Conservation (phyloP, 495 filamentous ascomycete genomes). For the Annulohypoxylon nitens region DNA sequence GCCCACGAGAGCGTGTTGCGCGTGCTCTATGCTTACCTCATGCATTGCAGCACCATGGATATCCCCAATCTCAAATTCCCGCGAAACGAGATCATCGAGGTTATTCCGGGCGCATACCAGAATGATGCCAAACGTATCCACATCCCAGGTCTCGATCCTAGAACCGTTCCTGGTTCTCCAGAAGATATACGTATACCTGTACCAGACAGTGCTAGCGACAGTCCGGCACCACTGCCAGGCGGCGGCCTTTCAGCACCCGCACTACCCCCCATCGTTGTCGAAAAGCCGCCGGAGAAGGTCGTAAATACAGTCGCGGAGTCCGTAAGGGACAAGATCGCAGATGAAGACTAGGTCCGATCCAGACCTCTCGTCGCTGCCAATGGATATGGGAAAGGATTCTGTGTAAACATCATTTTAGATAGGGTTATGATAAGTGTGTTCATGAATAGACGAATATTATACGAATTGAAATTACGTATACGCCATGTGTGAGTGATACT, state of each 20-base stretch:
- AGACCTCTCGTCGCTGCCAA: neutral
- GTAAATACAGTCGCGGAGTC: slow-evolving; percentile 60
- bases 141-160: slow-evolving; percentile 66
- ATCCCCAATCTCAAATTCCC: slow-evolving; percentile 96
- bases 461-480: neutral
- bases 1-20: slow-evolving; percentile 97
- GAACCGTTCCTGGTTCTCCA: slow-evolving; percentile 73
- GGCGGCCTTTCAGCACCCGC: slow-evolving; percentile 53
- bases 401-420: neutral
- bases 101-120: slow-evolving; percentile 96
- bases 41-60: slow-evolving; percentile 97
- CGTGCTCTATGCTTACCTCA: slow-evolving; percentile 96
- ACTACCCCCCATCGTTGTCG: slow-evolving; percentile 46
- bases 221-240: slow-evolving; percentile 40
- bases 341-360: slow-evolving; percentile 56
- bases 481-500: no score
- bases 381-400: slow-evolving; percentile 3
- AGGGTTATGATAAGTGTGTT: neutral
- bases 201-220: slow-evolving; percentile 55
- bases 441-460: slow-evolving; percentile 11
- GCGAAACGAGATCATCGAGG: slow-evolving; percentile 97
- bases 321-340: slow-evolving; percentile 61
- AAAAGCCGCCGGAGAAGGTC: slow-evolving; percentile 60
- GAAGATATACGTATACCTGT: slow-evolving; percentile 89
- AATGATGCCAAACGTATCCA: slow-evolving; percentile 92